Base-by-base conservation (phyloP, 306 rosid genomes). In the Erythrophleum fordii region DNA sequence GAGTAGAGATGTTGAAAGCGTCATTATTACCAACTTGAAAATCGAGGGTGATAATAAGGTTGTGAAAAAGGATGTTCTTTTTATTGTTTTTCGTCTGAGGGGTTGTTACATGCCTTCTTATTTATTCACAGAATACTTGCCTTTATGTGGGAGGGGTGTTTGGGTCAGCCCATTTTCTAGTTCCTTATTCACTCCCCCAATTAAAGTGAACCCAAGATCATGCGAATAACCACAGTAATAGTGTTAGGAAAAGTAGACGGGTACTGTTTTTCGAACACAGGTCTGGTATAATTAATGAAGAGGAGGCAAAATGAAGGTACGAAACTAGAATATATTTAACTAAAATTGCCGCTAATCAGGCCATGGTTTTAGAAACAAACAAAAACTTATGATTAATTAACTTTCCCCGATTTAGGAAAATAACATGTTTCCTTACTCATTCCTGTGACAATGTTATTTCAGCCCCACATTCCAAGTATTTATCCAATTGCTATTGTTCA, bases 11-110 rank as follows among this genome's bases (percentile, higher is more conserved):
- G 35, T 22, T 11, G 31, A 56, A 58, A 69, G 34, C 59, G 16
- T 2, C 77, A 79, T 58, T 69, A 56, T 69, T 44, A 46, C 39
- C 42, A 69, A 69, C 69, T 56, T 69, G 71, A 78, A 77, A 70
- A 70, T 70, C 45, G 29, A 41, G 37, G 42, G 48, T 69, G 28
- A 29, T 55, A 69, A 56, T 35, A 56, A 4, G 53, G 75, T 10
- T 0, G 51, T 68, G 70, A 42, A 42, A 42, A 41, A 48, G 37
- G 26, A 55, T 67, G 46, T 16, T 59, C 66, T 25, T 42, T 26
- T n/a, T 31, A 10, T 49, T 61, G 56, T 18, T 39, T 73, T 16
- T 22, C 11, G 2, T 28, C 37, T 25, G 66, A 34, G 26, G 42
- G 9, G 9, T 39, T 39, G 42, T 3, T 1, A 39, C 5, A 5